Evolutionary conservation across 352 stramenopile species (phyloP).

Genomic region (Phytophthora pisi): DNA sequence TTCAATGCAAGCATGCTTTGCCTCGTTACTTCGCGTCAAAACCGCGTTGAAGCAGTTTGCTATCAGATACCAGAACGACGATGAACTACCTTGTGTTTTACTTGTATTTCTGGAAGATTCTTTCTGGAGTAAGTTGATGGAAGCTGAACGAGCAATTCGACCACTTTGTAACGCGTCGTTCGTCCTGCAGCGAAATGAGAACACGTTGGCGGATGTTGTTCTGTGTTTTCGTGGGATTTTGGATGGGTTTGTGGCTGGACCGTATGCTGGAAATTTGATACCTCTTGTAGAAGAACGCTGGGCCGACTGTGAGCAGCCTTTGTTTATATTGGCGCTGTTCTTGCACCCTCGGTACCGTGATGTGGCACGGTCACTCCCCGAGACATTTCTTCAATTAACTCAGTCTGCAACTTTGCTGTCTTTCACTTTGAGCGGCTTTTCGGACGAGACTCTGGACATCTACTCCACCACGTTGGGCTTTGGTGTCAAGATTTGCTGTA

Average conservation of each 20-base stretch:
- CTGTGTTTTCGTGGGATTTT: constrained; percentile 9
- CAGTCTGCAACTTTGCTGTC: background rate
- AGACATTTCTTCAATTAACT: background rate
- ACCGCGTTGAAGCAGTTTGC: constrained; percentile 8
- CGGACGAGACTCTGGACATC: background rate
- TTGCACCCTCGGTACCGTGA: constrained; percentile 9
- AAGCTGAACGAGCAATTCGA: constrained; percentile 9
- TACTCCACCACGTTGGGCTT: constrained; percentile 2
- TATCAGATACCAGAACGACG: background rate
- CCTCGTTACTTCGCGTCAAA: constrained; percentile 18
- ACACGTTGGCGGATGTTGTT: constrained; percentile 8
- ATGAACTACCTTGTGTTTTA: background rate
- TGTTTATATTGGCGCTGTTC: constrained; percentile 14
- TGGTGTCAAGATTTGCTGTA: constrained; percentile 4
- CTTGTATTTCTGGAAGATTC: background rate
- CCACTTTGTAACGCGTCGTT: constrained; percentile 12
- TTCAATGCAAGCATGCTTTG: constrained; percentile 30
- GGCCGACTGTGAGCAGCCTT: constrained; percentile 14
- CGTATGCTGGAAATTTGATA: background rate
- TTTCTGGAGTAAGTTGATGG: constrained; percentile 8
- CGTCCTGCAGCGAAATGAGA: constrained; percentile 8
- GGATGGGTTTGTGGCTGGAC: constrained; percentile 5
- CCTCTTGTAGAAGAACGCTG: constrained; percentile 11
- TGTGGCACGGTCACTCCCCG: background rate
- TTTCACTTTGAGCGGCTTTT: constrained; percentile 14